Percentiles rank a stretch among this genome's conserved stretches.
These are phyloP conservation scores for Hericium coralloides DNA, from an alignment of 768 basidiomycete genomes.

Conservation along the genomic window DNA sequence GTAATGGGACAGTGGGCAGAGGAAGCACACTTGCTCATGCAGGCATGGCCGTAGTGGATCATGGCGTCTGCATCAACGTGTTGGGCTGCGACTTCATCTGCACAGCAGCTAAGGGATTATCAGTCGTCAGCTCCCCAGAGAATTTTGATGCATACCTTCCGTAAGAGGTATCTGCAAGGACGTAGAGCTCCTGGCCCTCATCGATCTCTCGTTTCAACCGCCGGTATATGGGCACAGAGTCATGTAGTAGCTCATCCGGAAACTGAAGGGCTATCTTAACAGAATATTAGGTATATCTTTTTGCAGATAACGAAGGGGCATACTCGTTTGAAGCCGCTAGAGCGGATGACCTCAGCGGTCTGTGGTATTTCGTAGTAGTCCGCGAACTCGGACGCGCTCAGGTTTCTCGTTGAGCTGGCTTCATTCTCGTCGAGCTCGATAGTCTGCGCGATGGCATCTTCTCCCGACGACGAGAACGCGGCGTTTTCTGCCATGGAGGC, in stretches of 20 bases:
- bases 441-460: slow-evolving; percentile 52
- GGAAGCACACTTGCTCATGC: slow-evolving; percentile 66
- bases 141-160: slow-evolving; percentile 55
- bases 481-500: slow-evolving; percentile 16
- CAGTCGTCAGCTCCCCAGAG: neutral
- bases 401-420: slow-evolving; percentile 19
- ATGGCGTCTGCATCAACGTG: slow-evolving; percentile 88
- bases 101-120: slow-evolving; percentile 64
- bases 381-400: slow-evolving; percentile 35
- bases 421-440: slow-evolving; percentile 38
- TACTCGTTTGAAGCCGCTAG: slow-evolving; percentile 65
- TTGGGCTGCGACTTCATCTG: slow-evolving; percentile 91
- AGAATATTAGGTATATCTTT: neutral
- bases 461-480: slow-evolving; percentile 47
- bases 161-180: slow-evolving; percentile 96
- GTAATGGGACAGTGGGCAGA: neutral
- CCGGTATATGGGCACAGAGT: slow-evolving; percentile 79
- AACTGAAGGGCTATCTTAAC: slow-evolving; percentile 84
- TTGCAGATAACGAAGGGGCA: neutral
- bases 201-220: slow-evolving; percentile 45
- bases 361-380: slow-evolving; percentile 69
- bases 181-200: slow-evolving; percentile 56
- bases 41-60: slow-evolving; percentile 95
- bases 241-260: slow-evolving; percentile 84
- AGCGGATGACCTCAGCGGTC: slow-evolving; percentile 51